These are phyloP conservation scores for Aspergillus uvarum DNA, from an alignment of 2,329 filamentous ascomycete genomes.

Conservation along the genomic window DNA sequence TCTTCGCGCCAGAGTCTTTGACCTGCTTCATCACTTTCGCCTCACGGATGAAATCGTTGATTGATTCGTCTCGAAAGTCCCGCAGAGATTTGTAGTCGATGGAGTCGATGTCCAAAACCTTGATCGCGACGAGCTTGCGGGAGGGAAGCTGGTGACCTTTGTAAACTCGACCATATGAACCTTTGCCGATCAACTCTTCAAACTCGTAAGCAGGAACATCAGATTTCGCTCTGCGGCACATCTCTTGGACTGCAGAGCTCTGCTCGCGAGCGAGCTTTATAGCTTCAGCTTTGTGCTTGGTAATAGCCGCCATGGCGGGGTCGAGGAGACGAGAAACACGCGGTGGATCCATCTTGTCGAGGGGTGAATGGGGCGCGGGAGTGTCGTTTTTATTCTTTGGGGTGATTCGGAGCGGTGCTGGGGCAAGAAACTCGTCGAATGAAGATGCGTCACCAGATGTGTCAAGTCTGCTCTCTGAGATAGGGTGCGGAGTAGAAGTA, in stretches of 20 bases:
- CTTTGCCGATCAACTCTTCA: conserved; percentile 53
- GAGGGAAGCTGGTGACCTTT: conserved; percentile 46
- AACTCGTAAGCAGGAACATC: conserved; percentile 50
- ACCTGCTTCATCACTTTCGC: conserved; percentile 63
- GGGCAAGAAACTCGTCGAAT: not conserved
- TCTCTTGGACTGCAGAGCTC: conserved; percentile 46
- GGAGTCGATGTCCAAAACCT: conserved; percentile 52
- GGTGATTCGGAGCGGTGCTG: not conserved
- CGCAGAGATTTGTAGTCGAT: conserved; percentile 48
- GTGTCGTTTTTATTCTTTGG: not conserved
- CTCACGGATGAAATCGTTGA: conserved; percentile 60
- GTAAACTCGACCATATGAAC: conserved; percentile 53
- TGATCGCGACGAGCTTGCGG: conserved; percentile 50
- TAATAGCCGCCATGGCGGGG: conserved; percentile 46
- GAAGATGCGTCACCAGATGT: not conserved
- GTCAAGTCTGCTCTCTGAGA: not conserved
- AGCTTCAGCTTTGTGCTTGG: conserved; percentile 50
- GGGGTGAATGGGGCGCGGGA: not conserved
- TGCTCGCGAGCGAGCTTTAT: conserved; percentile 49
- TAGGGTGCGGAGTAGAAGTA: not conserved
- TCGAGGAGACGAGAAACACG: conserved; percentile 40
- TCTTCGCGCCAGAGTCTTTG: conserved; percentile 61
- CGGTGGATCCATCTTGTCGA: conserved; percentile 19
- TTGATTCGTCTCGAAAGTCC: conserved; percentile 50
- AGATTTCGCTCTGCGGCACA: conserved; percentile 47